phyloP scores from a whole-genome alignment of 2,329 filamentous ascomycete genomes.

The Rhinocladiella mackenziei region DNA sequence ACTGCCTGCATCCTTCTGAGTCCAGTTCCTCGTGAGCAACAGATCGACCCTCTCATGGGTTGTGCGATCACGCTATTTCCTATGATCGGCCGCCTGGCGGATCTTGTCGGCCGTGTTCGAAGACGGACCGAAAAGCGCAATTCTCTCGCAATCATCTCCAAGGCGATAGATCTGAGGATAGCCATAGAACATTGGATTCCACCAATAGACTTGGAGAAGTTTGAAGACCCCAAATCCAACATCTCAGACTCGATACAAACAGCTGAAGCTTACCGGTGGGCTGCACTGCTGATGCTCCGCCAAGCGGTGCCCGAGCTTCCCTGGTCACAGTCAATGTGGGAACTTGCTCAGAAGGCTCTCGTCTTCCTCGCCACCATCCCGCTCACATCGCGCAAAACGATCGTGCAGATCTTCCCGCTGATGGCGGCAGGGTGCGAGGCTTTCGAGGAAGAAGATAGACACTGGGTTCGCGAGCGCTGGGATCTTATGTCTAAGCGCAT shows the following conservation, averaged over 20 bases:
- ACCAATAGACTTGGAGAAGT: constrained; percentile 50
- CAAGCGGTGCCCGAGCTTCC: constrained; percentile 65
- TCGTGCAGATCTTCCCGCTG: constrained; percentile 66
- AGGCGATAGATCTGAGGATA: constrained; percentile 58
- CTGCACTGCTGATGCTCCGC: constrained; percentile 61
- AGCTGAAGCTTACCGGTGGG: constrained; percentile 63
- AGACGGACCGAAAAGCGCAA: constrained; percentile 44
- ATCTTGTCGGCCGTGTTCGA: constrained; percentile 59
- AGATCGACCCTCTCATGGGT: constrained; percentile 66
- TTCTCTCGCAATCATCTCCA: constrained; percentile 56
- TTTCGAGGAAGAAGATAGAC: constrained; percentile 55
- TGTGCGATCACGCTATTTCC: constrained; percentile 65
- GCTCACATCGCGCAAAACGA: constrained; percentile 57
- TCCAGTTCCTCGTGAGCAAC: constrained; percentile 32
- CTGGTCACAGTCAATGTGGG: constrained; percentile 50
- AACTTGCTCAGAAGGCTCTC: constrained; percentile 59
- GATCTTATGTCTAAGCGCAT: constrained; percentile 55
- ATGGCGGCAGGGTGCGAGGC: constrained; percentile 63
- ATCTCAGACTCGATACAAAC: constrained; percentile 61
- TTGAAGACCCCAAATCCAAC: constrained; percentile 58
- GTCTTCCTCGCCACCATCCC: constrained; percentile 61
- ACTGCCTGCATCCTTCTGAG: constrained; percentile 33
- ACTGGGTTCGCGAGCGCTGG: constrained; percentile 63
- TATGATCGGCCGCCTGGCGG: constrained; percentile 62
- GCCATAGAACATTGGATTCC: constrained; percentile 59